phyloP scores from a whole-genome alignment of 2,329 filamentous ascomycete species.

The Orbilia brochopaga region DNA sequence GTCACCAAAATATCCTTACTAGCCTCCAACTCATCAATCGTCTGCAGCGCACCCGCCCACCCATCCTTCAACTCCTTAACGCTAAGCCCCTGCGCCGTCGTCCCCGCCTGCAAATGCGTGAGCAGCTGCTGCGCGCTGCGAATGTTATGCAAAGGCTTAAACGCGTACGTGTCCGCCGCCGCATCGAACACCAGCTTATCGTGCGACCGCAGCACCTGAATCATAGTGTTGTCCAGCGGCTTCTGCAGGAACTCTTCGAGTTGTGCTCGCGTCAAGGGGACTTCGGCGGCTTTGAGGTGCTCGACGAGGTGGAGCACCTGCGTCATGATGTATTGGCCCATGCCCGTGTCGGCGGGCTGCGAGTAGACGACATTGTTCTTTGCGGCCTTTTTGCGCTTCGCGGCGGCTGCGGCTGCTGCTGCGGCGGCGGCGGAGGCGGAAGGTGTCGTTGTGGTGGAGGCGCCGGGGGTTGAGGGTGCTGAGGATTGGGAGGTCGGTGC shows the following conservation, averaged over 20 bases:
- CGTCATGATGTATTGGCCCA: constrained; percentile 78
- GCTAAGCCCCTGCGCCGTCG: constrained; percentile 77
- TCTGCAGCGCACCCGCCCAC: constrained; percentile 82
- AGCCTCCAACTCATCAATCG: constrained; percentile 77
- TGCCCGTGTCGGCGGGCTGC: constrained; percentile 74
- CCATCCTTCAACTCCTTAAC: constrained; percentile 95
- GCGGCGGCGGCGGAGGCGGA: constrained; percentile 12
- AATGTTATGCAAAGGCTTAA: constrained; percentile 84
- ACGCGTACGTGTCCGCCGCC: constrained; percentile 75
- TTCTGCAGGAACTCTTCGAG: constrained; percentile 76
- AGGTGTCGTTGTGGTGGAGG: constrained; percentile 5
- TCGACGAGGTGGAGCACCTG: constrained; percentile 87
- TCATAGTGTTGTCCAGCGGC: constrained; percentile 78
- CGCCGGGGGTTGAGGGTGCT: constrained; percentile 38
- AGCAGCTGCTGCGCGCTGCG: constrained; percentile 77
- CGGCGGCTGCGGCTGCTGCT: neutral
- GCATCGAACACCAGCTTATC: constrained; percentile 68
- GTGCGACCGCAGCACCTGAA: constrained; percentile 67
- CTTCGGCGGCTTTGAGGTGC: constrained; percentile 76
- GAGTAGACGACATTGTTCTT: constrained; percentile 67
- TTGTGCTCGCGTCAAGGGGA: constrained; percentile 58
- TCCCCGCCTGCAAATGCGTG: constrained; percentile 78
- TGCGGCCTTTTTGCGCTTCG: constrained; percentile 38
- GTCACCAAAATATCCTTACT: constrained; percentile 83
- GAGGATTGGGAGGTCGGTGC: constrained; percentile 35